Evolutionary conservation across 2,329 filamentous ascomycete species (phyloP).

Genomic region (Fusarium concolor): DNA sequence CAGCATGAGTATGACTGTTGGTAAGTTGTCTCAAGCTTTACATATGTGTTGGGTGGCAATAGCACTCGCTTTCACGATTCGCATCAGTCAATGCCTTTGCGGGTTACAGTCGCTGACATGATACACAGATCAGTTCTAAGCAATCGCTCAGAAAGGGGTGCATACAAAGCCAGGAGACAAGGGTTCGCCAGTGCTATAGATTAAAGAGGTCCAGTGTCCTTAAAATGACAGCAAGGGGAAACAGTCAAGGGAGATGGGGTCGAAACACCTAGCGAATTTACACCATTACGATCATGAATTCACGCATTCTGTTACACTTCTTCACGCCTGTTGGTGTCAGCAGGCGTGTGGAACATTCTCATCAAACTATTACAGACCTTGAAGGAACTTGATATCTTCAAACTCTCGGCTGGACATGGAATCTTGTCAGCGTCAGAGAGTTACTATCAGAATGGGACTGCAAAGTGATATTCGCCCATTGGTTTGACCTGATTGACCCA

Average conservation of each 20-base stretch:
- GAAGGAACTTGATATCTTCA: background rate
- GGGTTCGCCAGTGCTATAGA: conserved; percentile 6
- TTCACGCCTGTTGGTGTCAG: background rate
- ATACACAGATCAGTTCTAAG: conserved; percentile 41
- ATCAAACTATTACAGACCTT: background rate
- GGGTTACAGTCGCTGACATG: conserved; percentile 17
- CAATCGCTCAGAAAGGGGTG: conserved; percentile 1
- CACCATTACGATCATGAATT: conserved; percentile 45
- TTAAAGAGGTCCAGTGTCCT: conserved; percentile 1
- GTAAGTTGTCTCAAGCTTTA: conserved; percentile 56
- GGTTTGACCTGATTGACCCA: background rate
- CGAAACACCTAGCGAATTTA: conserved; percentile 40
- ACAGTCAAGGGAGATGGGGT: conserved; percentile 12
- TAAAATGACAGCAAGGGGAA: conserved; percentile 1
- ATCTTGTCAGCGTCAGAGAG: background rate
- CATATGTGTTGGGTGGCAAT: background rate
- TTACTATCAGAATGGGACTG: background rate
- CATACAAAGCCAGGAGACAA: conserved; percentile 5
- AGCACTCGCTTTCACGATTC: background rate
- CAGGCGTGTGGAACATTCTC: background rate
- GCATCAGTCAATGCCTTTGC: background rate
- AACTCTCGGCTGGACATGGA: background rate
- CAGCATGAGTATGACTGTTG: conserved; percentile 79
- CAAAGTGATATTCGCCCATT: background rate
- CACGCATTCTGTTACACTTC: conserved; percentile 36